These are phyloP conservation scores for Miscanthus sacchariflorus DNA, from an alignment of 202 grass and related monocot genomes.

Conservation along the genomic window DNA sequence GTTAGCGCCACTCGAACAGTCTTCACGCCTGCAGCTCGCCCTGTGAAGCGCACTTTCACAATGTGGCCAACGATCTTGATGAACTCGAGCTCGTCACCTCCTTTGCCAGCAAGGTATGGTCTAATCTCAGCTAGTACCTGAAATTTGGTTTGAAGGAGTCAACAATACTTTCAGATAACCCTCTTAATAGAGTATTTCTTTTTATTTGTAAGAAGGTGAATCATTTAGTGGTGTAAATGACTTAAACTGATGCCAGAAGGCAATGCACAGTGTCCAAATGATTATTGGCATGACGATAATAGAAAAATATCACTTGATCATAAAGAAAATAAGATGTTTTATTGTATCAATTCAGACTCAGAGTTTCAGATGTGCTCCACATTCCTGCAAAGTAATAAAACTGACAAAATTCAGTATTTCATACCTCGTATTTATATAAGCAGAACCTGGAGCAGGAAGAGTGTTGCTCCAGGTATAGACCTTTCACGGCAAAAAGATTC, in stretches of 20 bases:
- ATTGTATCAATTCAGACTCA: neutral
- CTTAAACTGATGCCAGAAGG: neutral
- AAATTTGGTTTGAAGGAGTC: neutral
- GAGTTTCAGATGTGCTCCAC: neutral
- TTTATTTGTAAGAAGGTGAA: neutral
- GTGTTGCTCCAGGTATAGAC: slow-evolving; percentile 5
- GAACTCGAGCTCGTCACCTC: slow-evolving; percentile 71
- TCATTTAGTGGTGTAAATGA: neutral
- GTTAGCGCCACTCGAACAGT: slow-evolving; percentile 68
- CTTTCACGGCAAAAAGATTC: neutral
- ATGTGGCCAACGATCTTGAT: slow-evolving; percentile 54
- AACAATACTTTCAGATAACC: neutral
- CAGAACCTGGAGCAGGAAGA: neutral
- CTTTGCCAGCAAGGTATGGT: slow-evolving; percentile 77
- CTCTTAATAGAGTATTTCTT: neutral
- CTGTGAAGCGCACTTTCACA: slow-evolving; percentile 68
- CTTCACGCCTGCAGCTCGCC: slow-evolving; percentile 72
- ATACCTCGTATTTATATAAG: neutral
- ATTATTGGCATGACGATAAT: neutral
- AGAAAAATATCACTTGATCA: slow-evolving; percentile 14
- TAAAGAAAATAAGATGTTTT: neutral
- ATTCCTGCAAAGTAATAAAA: neutral
- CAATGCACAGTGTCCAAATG: neutral
- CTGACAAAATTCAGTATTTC: neutral
- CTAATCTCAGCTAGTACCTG: slow-evolving; percentile 87